Base-by-base conservation (phyloP, 164 flowering plant species). In the Umbellularia californica region DNA sequence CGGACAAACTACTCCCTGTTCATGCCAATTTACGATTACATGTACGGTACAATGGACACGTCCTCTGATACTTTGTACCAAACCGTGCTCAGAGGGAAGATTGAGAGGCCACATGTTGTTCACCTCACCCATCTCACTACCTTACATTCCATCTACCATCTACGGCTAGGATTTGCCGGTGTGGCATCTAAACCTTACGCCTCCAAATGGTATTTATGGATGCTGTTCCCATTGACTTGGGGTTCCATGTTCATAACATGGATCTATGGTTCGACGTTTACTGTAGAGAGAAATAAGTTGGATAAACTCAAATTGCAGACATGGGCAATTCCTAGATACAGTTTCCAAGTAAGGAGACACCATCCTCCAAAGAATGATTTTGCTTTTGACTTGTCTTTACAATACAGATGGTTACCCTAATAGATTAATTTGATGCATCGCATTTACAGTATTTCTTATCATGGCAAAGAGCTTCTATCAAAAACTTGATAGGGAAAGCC, bases 51-150 rank as follows among this genome's bases (percentile, higher is more conserved):
- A 0, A 41, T 79, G 81, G 95, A 92, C 82, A 79, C 74, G 20
- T 73, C 91, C 3, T 22, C 94, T 0, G 92, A 88, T 28, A 30
- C 80, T 12, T 5, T 88, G 15, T 84, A 90, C 14, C 85, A 85
- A 65, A 75, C 73, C 0, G 78, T 89, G 24, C 86, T 85, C 0
- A 65, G 72, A 5, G 86, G 86, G 52, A 55, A 41, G 52, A 85
- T 77, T 47, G 89, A 89, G 15, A 28, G 69, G 14, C 83, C 87
- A 1, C 82, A 90, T 67, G 92, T 88, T 13, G 90, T 92, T 52
- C 87, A 91, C 72, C 75, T 92, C 25, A 92, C 90, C 0, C 95
- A 92, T 74, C 84, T 89, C 14, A 91, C 95, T 0, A 90, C 88
- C 0, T 84, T 88, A 0, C 84, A 88, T 28, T 90, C 95, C n/a